Conservation (phyloP, 352 stramenopile species). For the Stramenopiles sp. region DNA sequence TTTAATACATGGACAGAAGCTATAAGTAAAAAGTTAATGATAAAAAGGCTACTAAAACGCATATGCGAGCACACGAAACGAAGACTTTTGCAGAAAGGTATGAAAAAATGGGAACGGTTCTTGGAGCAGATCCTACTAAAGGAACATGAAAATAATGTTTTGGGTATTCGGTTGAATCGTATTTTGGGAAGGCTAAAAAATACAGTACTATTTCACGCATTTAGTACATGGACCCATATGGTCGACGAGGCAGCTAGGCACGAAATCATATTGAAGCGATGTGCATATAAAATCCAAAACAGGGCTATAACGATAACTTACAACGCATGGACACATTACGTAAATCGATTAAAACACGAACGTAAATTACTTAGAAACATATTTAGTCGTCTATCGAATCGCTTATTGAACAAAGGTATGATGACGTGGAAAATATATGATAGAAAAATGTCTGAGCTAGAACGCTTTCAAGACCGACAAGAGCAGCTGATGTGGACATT, state of each 20-base stretch:
- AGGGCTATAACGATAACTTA: not conserved
- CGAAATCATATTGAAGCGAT: not conserved
- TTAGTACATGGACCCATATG: not conserved
- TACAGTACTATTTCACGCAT: not conserved
- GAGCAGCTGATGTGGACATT: not conserved
- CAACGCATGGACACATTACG: not conserved
- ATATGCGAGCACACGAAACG: not conserved
- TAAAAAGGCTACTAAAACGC: not conserved
- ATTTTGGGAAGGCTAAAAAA: not conserved
- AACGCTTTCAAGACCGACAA: not conserved
- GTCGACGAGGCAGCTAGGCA: not conserved
- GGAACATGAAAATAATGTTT: not conserved
- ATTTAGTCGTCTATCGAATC: not conserved
- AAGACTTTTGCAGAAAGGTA: not conserved
- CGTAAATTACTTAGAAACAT: not conserved
- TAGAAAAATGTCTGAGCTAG: not conserved
- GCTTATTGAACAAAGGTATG: not conserved
- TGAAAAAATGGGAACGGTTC: not conserved
- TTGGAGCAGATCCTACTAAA: not conserved
- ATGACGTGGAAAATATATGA: not conserved
- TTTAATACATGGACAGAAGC: not conserved
- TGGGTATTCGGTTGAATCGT: not conserved
- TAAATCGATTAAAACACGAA: not conserved
- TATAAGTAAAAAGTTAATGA: not conserved
- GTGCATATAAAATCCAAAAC: conserved; percentile 1